A percentile compares a stretch with the other conserved stretches of the same genome.
phyloP scores from a whole-genome alignment of 768 basidiomycete species.

The Pleurotus sapidus region DNA sequence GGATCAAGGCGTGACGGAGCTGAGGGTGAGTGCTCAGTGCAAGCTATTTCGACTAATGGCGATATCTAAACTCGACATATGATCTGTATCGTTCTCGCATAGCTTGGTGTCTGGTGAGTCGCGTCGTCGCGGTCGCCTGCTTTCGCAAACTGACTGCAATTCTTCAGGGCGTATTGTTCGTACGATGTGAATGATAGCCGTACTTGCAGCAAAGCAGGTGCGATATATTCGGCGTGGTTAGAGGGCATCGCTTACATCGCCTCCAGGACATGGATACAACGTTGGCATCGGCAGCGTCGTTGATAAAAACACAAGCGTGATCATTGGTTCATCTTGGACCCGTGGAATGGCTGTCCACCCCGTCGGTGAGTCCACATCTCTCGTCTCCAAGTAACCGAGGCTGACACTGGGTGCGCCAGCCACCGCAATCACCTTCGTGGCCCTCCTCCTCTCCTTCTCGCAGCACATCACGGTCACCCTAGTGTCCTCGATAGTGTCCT shows the following conservation, averaged over 20 bases:
- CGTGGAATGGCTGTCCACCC: slow-evolving; percentile 74
- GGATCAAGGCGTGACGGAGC: slow-evolving; percentile 33
- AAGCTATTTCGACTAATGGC: neutral
- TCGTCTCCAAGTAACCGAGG: neutral
- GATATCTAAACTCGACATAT: slow-evolving; percentile 9
- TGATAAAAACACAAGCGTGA: slow-evolving; percentile 32
- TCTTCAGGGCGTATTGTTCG: slow-evolving; percentile 61
- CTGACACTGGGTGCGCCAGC: slow-evolving; percentile 23
- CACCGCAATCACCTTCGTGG: slow-evolving; percentile 58
- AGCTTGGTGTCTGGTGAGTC: slow-evolving; percentile 74
- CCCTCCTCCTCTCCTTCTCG: slow-evolving; percentile 60
- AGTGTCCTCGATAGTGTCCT: slow-evolving; percentile 57
- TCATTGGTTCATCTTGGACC: slow-evolving; percentile 61
- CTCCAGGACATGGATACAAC: slow-evolving; percentile 54
- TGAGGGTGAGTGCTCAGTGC: slow-evolving; percentile 45
- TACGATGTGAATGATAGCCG: slow-evolving; percentile 39
- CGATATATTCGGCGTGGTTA: neutral
- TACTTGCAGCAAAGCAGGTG: slow-evolving; percentile 49
- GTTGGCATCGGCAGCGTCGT: slow-evolving; percentile 33
- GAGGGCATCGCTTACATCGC: neutral
- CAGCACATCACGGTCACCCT: slow-evolving; percentile 55
- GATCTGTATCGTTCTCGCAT: neutral
- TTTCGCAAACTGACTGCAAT: too few relatives aligned
- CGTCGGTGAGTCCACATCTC: slow-evolving; percentile 48
- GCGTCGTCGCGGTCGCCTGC: neutral